phyloP scores from a whole-genome alignment of 257 asterid genomes.

The Craterostigma plantagineum region DNA sequence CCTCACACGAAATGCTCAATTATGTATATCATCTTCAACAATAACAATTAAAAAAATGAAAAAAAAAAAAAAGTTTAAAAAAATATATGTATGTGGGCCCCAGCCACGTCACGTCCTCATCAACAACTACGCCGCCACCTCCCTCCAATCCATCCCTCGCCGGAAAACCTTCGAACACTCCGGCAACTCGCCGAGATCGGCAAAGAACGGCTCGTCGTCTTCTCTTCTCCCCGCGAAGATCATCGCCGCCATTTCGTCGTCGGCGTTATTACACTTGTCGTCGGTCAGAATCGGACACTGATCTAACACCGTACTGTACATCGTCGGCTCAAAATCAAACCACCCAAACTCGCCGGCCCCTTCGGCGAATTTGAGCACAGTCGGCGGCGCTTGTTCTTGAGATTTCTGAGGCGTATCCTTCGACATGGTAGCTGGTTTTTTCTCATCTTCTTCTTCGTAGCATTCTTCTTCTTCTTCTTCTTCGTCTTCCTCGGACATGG shows the following conservation, averaged over 20 bases:
- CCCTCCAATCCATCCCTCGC: slow-evolving; percentile 10
- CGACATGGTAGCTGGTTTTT: not conserved
- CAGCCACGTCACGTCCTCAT: not conserved
- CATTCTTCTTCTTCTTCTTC: slow-evolving; percentile 7
- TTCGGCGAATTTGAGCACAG: no score
- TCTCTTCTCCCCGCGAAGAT: slow-evolving; percentile 32
- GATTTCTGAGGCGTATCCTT: not conserved
- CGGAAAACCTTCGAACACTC: slow-evolving; percentile 54
- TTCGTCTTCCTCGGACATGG: slow-evolving; percentile 6
- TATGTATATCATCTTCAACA: no score
- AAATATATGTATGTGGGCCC: no score
- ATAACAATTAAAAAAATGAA: no score
- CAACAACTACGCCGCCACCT: slow-evolving; percentile 24
- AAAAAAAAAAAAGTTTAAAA: no score
- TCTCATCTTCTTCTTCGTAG: not conserved
- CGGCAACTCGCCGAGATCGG: slow-evolving; percentile 63
- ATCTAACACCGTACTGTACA: slow-evolving; percentile 16
- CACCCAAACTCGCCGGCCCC: slow-evolving; percentile 27
- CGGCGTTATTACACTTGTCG: slow-evolving; percentile 6
- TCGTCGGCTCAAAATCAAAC: slow-evolving; percentile 33
- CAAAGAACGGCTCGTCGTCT: slow-evolving; percentile 38
- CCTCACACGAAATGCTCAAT: no score
- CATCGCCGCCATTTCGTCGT: slow-evolving; percentile 20
- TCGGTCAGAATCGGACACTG: slow-evolving; percentile 31
- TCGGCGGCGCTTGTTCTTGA: slow-evolving; percentile 7